Base-by-base conservation (phyloP, 139 green algal species). In the Pedinophyceae sp. region DNA sequence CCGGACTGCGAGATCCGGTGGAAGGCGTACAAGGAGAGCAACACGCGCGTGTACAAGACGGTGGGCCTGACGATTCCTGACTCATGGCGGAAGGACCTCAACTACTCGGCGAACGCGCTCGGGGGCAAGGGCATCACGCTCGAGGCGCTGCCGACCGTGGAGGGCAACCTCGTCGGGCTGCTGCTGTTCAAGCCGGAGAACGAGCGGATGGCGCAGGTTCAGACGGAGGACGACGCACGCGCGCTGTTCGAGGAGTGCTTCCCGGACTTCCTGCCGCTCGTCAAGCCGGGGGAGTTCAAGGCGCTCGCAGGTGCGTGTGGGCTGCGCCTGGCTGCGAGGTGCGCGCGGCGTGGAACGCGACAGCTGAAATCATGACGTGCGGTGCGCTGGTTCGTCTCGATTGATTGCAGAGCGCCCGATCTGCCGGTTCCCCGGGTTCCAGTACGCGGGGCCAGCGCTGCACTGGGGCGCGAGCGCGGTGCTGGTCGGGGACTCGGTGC, bases 1-100 rank as follows among this genome's bases (percentile, higher is more conserved):
- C 49, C 40, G 46, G 55, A 54, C 22, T 30, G 26, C 5, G n/a
- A n/a, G 24, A 61, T 71, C 34, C 24, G 26, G 7, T 23, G 57
- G 10, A 68, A 58, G 30, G 39, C 52, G 27, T 71, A 60, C 16
- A 15, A 41, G 46, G 54, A 71, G 48, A 72, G 48, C 1, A 70
- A 70, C 52, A 29, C 50, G 16, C 50, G 66, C 2, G 70, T 78
- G 48, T 78, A 78, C 59, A 66, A 69, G 34, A 78, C 66, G 4
- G 62, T 78, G 3, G 59, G 57, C 19, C 45, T 67, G 25, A 25
- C 58, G 16, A 25, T 68, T 0, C 55, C 60, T 2, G 30, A 30
- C 3, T 25, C 26, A 1, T 63, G 54, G 57, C 52, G 45, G 2
- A 51, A 49, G 7, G 65, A 77, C 46, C 22, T 77, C 17, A 77